Evolutionary conservation across 2,329 filamentous ascomycete species (phyloP), one percentile per base, ranked within the genome.

Genomic region (Penicillium psychrosexuale): DNA sequence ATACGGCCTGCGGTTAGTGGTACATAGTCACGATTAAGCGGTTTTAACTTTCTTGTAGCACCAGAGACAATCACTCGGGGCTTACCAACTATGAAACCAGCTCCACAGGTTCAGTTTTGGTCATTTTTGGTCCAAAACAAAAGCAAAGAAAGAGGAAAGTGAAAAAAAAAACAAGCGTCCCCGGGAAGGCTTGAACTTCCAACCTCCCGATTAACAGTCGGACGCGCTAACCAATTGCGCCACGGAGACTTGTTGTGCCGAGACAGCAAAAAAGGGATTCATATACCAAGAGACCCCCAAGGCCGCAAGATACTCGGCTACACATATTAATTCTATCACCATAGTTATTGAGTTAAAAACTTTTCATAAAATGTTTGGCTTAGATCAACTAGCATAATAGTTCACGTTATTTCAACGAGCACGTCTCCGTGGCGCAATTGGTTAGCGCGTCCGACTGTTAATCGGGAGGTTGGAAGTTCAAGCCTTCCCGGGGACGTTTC

Each of bases 1-100:
- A 77, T 77, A 27, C 75, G 72, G 9, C 72, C 75, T 5, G 72
- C 73, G 1, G 84, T 84, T 11, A 83, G 77, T 0, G 36, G 9
- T 38, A 24, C 5, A 24, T 24, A 28, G 27, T 28, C 7, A 28
- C 27, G 8, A 8, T 22, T 39, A 12, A 13, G 19, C 17, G 69
- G 68, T 17, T 66, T 62, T 8, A 75, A 43, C 66, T 69, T 30
- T 73, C 71, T 48, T 65, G 66, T 52, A 69, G 71, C 22, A 62
- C 66, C 19, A 64, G 67, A 13, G 73, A 5, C 69, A 38, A 60
- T 62, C 28, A 67, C 66, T 1, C 71, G 19, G 37, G 22, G 13
- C 7, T 8, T 19, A 19, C 7, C 30, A 5, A 6, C 11, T 13
- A 24, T 24, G 12, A 31, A 6, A 31, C 11, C 31, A 33, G 5